Base-by-base conservation (phyloP, 2,329 filamentous ascomycete species). In the Fusarium secorum region DNA sequence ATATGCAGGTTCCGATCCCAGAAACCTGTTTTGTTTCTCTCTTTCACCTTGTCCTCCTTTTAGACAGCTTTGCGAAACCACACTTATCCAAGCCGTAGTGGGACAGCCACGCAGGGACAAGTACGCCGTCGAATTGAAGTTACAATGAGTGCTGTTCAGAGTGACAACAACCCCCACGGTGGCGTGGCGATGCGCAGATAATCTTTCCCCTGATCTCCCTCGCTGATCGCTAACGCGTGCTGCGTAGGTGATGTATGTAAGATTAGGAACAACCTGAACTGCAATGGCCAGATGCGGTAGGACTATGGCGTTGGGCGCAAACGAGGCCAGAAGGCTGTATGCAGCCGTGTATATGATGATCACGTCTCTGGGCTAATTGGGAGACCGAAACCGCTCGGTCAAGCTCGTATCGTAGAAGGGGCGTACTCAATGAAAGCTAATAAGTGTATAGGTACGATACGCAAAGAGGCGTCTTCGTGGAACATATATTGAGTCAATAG, bases 401-500 rank as follows among this genome's bases (percentile, higher is more conserved):
- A 52, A 70, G 72, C 76, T 80, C 79, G 79, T 80, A 79, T 80
- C 76, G 73, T 75, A 61, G 59, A 70, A 39, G 51, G 61, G 68
- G 56, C 42, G 70, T 65, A 59, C 33, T 70, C 58, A 62, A 59
- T 52, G 38, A 64, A 71, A 70, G 66, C 60, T 74, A 78, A 78
- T 76, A 68, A 64, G 60, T 70, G 46, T 62, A 38, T 70, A 36
- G 36, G 69, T 63, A 73, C 59, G 53, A 66, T 73, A 75, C 77
- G 61, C 64, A 70, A 67, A 63, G 69, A 69, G 76, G 70, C 72
- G 72, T 68, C 71, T 48, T 62, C 14, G 74, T 75, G 72, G 52
- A 60, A 76, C 73, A 58, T 71, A 59, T 59, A 64, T 30, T 54
- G 36, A 69, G 64, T 76, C 75, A 75, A 74, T 66, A 70, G 56